Evolutionary conservation across 371 early-diverging fungal genomes (phyloP).

Genomic region (Mucor irregularis): DNA sequence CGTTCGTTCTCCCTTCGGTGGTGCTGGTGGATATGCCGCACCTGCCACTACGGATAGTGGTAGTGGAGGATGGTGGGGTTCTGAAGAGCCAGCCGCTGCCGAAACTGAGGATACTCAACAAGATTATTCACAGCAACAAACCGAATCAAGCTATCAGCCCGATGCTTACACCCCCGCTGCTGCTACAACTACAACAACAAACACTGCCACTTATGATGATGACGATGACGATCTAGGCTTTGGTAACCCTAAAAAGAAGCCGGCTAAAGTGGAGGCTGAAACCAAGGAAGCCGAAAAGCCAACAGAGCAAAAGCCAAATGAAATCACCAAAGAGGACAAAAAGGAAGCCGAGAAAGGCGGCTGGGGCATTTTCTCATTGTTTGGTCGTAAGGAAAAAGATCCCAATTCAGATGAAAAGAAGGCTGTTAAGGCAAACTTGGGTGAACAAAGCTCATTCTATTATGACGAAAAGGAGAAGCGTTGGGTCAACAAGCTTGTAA

Average conservation of each 20-base stretch:
- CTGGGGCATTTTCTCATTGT: constrained; percentile 54
- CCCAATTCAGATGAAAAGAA: constrained; percentile 39
- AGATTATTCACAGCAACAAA: constrained; percentile 6
- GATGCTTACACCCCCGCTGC: constrained; percentile 15
- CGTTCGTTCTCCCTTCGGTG: constrained; percentile 7
- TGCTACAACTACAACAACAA: constrained; percentile 2
- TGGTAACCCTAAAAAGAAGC: constrained; percentile 42
- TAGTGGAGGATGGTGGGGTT: constrained; percentile 13
- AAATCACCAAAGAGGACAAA: constrained; percentile 21
- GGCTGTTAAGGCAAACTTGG: constrained; percentile 66
- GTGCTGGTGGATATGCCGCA: not conserved
- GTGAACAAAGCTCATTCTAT: constrained; percentile 67
- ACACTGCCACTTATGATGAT: constrained; percentile 16
- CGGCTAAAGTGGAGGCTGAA: not conserved
- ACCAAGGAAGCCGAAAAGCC: not conserved
- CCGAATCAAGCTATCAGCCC: constrained; percentile 19
- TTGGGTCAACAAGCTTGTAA: constrained; percentile 59
- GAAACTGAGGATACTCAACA: not conserved
- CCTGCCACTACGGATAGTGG: not conserved
- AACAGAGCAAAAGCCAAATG: constrained; percentile 12
- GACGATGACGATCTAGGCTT: constrained; percentile 61
- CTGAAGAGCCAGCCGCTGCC: not conserved
- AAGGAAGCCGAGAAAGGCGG: constrained; percentile 26
- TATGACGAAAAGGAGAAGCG: constrained; percentile 66
- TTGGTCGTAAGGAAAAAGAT: constrained; percentile 44